Percentiles rank a stretch among this genome's conserved stretches.
phyloP scores from a whole-genome alignment of 2,329 filamentous ascomycete species.

The Cryphonectria japonica region DNA sequence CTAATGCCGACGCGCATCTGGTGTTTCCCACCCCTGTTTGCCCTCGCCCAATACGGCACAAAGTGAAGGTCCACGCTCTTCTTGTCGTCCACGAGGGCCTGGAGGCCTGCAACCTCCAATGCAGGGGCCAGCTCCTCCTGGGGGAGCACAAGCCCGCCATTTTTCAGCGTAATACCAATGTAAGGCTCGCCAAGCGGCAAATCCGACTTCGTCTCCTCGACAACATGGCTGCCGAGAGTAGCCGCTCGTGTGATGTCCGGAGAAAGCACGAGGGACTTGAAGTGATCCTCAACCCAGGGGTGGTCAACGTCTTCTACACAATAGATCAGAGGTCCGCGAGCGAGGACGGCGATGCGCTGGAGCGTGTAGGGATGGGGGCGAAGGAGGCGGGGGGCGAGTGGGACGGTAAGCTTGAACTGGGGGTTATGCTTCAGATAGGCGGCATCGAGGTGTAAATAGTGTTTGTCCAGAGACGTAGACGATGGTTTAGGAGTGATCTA shows the following conservation, averaged over 20 bases:
- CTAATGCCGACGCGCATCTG: constrained; percentile 27
- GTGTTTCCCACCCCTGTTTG: constrained; percentile 48
- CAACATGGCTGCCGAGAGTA: constrained; percentile 17
- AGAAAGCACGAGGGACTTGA: constrained; percentile 46
- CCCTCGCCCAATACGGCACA: constrained; percentile 58
- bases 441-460: constrained; percentile 52
- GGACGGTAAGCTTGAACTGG: constrained; percentile 47
- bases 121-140: constrained; percentile 16
- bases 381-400: constrained; percentile 52
- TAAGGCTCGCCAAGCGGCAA: constrained; percentile 35
- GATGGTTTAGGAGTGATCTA: constrained; percentile 17
- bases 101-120: constrained; percentile 31
- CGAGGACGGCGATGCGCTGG: constrained; percentile 55
- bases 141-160: constrained; percentile 15
- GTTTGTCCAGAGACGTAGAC: constrained; percentile 37
- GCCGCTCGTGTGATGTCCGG: constrained; percentile 28
- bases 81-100: constrained; percentile 28
- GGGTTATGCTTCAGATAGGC: constrained; percentile 44
- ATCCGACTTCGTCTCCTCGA: constrained; percentile 30
- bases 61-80: constrained; percentile 46
- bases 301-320: constrained; percentile 64
- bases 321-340: constrained; percentile 62
- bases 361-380: constrained; percentile 59
- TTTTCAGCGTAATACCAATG: constrained; percentile 16
- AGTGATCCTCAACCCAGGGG: constrained; percentile 57